Base-by-base conservation (phyloP, 768 basidiomycete genomes). In the Mycena vulgaris region DNA sequence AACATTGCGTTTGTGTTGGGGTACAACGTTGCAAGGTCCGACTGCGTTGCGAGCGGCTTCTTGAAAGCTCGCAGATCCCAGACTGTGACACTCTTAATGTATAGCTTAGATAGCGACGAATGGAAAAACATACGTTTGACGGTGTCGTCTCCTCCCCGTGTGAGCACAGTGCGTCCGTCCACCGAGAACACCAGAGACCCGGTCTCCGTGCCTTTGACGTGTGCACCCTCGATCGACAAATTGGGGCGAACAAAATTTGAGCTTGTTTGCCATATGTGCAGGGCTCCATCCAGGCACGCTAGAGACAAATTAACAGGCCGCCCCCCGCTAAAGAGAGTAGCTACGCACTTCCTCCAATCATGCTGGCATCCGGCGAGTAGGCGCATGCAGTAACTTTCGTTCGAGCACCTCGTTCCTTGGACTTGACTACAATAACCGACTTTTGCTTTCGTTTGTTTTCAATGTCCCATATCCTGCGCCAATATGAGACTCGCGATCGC, bases 41-140 rank as follows among this genome's bases (percentile, higher is more conserved):
- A 78, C 65, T 88, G 89, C n/a, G 86, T 87, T 3, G 88, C 89
- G 33, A 98, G 78, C 2, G 98, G 96, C 80, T 94, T 95, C 80
- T 94, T 96, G 86, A 99, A 95, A 14, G 92, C 87, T 64, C 95
- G 90, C 30, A 95, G 81, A 79, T 99, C 97, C 98, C 98, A 99
- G 51, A 98, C 97, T 99, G 63, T 27, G 28, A 48, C 48, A 19
- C 30, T 16, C 23, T 45, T 19, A 58, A 55, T 57, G 59, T 40
- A 37, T 23, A 63, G 68, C 47, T 60, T 62, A 25, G 28, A 23
- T 8, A 35, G 16, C n/a, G 25, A 55, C 27, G 33, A 62, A 63
- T 66, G 59, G 68, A 74, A 53, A 69, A 52, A 90, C 95, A 72
- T 81, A 98, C 97, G 80, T 83, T 99, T 99, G 64, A 98, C 93